Conservation (phyloP, 106 monocot genomes). For the Narthecium ossifragum region DNA sequence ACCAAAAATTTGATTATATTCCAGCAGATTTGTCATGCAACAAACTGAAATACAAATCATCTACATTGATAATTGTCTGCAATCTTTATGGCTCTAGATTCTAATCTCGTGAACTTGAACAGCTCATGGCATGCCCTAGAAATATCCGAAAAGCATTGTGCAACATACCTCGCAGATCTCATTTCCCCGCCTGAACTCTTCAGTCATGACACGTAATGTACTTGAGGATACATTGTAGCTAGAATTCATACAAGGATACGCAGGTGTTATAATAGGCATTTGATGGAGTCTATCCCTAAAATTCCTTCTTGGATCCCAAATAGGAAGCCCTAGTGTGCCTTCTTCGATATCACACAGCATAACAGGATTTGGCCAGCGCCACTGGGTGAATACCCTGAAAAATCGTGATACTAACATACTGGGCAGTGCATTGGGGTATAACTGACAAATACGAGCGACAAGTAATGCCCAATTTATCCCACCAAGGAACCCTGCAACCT, state of each 20-base stretch:
- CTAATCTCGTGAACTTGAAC: too few relatives aligned
- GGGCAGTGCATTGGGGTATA: conserved; percentile 92
- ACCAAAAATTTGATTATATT: too few relatives aligned
- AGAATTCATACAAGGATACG: conserved; percentile 98
- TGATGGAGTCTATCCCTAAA: conserved; percentile 70
- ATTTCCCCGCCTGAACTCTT: conserved; percentile 80
- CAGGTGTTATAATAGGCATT: conserved; percentile 99
- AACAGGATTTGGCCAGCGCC: conserved; percentile 99
- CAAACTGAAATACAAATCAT: too few relatives aligned
- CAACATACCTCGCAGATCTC: conserved; percentile 76
- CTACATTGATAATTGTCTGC: too few relatives aligned
- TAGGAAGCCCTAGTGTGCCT: conserved; percentile 63
- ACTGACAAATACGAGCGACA: conserved; percentile 93
- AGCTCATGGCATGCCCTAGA: too few relatives aligned
- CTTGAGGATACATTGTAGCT: conserved; percentile 93
- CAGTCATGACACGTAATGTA: conserved; percentile 84
- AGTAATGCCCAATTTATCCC: conserved; percentile 99
- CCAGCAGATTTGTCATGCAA: too few relatives aligned
- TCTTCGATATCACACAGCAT: conserved; percentile 96
- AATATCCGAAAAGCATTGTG: too few relatives aligned
- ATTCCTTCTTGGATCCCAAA: conserved; percentile 96
- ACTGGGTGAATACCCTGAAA: conserved; percentile 82
- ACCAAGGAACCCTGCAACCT: conserved; percentile 97
- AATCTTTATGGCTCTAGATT: too few relatives aligned
- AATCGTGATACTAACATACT: conserved; percentile 93